These are phyloP conservation scores for Globisporangium nunn DNA, from an alignment of 352 stramenopile species.

Conservation along the genomic window DNA sequence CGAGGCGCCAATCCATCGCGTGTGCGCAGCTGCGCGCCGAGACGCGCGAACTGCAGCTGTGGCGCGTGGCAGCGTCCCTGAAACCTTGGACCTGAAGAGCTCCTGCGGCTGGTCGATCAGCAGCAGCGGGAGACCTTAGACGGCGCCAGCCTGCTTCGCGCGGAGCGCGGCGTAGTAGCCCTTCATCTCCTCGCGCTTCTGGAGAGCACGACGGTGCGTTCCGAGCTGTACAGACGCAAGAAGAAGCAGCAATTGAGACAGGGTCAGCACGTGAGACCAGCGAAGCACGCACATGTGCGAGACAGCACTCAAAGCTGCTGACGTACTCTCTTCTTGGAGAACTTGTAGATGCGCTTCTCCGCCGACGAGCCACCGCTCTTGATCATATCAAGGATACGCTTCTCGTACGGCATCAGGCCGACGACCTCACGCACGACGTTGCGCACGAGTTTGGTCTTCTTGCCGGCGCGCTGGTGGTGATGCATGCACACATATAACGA, in stretches of 20 bases:
- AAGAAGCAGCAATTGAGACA: background rate
- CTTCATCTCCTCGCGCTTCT: constrained; percentile 99
- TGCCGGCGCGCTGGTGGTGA: constrained; percentile 63
- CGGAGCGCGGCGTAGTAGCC: constrained; percentile 94
- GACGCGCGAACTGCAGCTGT: constrained; percentile 1
- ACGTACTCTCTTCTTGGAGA: constrained; percentile 95
- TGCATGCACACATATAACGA: background rate
- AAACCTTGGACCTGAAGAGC: constrained; percentile 39
- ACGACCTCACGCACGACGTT: constrained; percentile 97
- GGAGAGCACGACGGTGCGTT: constrained; percentile 95
- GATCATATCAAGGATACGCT: constrained; percentile 99
- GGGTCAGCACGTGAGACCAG: background rate
- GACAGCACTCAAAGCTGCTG: background rate
- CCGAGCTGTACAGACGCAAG: constrained; percentile 75
- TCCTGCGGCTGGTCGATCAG: constrained; percentile 9
- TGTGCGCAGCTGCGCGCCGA: constrained; percentile 8
- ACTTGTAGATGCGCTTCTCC: constrained; percentile 99
- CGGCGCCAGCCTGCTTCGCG: constrained; percentile 88
- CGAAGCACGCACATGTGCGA: too few relatives aligned
- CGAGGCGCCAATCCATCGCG: constrained; percentile 2
- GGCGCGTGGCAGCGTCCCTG: constrained; percentile 3
- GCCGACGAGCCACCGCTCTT: constrained; percentile 95
- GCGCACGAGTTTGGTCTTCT: constrained; percentile 94
- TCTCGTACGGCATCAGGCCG: constrained; percentile 98
- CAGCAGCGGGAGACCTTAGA: constrained; percentile 28